Evolutionary conservation across 805 yeast species (phyloP), one percentile per base, ranked within the genome.

Genomic region (Yarrowia alimentaria): DNA sequence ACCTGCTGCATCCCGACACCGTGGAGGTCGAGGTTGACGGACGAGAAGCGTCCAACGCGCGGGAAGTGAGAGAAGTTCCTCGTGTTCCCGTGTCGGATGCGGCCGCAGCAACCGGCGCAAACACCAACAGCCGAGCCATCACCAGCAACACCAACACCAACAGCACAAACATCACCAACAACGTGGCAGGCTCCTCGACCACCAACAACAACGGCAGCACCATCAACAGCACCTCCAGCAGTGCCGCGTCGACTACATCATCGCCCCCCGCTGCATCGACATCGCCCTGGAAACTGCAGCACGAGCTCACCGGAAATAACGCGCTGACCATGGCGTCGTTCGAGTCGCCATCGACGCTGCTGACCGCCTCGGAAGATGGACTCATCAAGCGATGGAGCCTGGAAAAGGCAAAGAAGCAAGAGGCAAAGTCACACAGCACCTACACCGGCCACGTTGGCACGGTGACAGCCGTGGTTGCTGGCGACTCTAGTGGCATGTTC

Each of bases 1-100:
- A 61, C 48, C 50, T 65, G 47, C 54, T 65, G n/a, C 64, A 61
- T 43, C 35, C 62, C 0, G 54, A 62, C 12, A 25, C 60, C 42
- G 47, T 40, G 5, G 47, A 40, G 11, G 33, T 40, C 6, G 47
- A 40, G 10, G 47, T 40, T 8, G 33, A 40, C n/a, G 43, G 43
- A 37, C 21, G 29, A 3, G 42, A 35, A 18, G 38, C 28, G 29
- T 6, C 5, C 29, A n/a, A 11, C 13, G 17, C 30, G 10, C 29
- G 30, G 9, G 43, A 40, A 10, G 47, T 40, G 11, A 22, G 10
- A 22, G 25, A 22, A 22, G 25, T 22, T 22, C 47, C 47, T 2
- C 33, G 47, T 19, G 47, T 40, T 10, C 47, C 47, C 25, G 47
- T 40, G n/a, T 20, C 47, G 25, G 13, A 33, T 26, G 19, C 47